Percentiles rank a stretch among this genome's conserved stretches.
Conservation (phyloP, 768 basidiomycete species). For the Tulasnella sp. region DNA sequence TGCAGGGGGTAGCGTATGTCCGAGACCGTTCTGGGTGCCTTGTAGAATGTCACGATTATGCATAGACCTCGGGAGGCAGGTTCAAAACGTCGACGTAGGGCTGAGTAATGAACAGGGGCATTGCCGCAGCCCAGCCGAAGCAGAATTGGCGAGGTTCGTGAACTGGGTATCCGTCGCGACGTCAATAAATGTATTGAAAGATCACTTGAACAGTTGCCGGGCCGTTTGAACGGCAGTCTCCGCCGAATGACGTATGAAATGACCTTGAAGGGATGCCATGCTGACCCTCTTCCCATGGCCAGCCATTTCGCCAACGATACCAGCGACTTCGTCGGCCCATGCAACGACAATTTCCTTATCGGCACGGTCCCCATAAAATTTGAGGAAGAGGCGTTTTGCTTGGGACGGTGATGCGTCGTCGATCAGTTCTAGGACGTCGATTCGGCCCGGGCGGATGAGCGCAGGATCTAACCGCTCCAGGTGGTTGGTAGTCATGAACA, state of each 20-base stretch:
- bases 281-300: conserved; percentile 49
- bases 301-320: conserved; percentile 41
- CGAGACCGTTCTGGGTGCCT: no score
- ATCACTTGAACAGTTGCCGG: conserved; percentile 31
- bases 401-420: conserved; percentile 80
- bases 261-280: conserved; percentile 93
- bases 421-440: conserved; percentile 72
- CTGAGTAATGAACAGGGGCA: no score
- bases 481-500: conserved; percentile 99
- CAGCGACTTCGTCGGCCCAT: conserved; percentile 31
- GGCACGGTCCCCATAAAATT: conserved; percentile 52
- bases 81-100: no score
- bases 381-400: conserved; percentile 60
- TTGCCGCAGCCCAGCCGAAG: no score
- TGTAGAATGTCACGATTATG: no score
- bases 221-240: conserved; percentile 42
- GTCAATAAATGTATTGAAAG: no score
- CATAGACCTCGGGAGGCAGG: no score
- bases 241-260: conserved; percentile 70
- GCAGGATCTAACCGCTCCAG: conserved; percentile 80
- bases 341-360: conserved; percentile 24
- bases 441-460: conserved; percentile 88
- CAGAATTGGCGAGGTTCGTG: no score
- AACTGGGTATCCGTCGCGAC: no score
- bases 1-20: no score